Evolutionary conservation across 768 basidiomycete species (phyloP).

Genomic region (Scleroderma bovista): DNA sequence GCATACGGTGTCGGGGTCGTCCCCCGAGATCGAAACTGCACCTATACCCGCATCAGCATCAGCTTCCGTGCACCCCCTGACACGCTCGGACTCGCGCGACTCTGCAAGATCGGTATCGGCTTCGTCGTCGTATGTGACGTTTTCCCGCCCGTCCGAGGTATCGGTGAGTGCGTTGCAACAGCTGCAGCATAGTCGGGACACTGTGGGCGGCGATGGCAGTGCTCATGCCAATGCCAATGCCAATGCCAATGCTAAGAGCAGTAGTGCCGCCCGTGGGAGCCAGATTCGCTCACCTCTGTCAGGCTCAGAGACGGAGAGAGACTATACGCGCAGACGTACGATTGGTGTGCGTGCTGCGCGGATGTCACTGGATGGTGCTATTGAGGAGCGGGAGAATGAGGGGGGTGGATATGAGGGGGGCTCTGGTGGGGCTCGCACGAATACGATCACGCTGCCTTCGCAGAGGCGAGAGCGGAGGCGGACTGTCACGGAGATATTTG

Average conservation of each 20-base stretch:
- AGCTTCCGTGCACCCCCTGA: slow-evolving; percentile 25
- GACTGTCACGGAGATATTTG: slow-evolving; percentile 48
- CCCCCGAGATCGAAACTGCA: not conserved
- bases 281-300: slow-evolving; percentile 30
- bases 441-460: slow-evolving; percentile 29
- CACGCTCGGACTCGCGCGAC: slow-evolving; percentile 44
- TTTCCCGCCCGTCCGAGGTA: slow-evolving; percentile 56
- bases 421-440: slow-evolving; percentile 30
- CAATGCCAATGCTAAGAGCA: no score
- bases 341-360: slow-evolving; percentile 37
- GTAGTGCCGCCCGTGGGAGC: slow-evolving; percentile 19
- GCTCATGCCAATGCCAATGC: slow-evolving; percentile 4
- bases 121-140: slow-evolving; percentile 43
- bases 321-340: slow-evolving; percentile 36
- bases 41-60: slow-evolving; percentile 36
- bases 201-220: slow-evolving; percentile 9
- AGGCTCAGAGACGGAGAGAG: slow-evolving; percentile 48
- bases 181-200: slow-evolving; percentile 36
- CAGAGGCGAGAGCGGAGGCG: slow-evolving; percentile 39
- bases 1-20: slow-evolving; percentile 53
- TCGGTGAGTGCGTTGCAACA: slow-evolving; percentile 53
- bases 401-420: slow-evolving; percentile 31
- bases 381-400: slow-evolving; percentile 24
- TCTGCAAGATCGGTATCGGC: slow-evolving; percentile 24
- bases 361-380: slow-evolving; percentile 38